These are phyloP conservation scores for Abrus precatorius DNA, from an alignment of 306 rosid genomes.

Conservation along the genomic window DNA sequence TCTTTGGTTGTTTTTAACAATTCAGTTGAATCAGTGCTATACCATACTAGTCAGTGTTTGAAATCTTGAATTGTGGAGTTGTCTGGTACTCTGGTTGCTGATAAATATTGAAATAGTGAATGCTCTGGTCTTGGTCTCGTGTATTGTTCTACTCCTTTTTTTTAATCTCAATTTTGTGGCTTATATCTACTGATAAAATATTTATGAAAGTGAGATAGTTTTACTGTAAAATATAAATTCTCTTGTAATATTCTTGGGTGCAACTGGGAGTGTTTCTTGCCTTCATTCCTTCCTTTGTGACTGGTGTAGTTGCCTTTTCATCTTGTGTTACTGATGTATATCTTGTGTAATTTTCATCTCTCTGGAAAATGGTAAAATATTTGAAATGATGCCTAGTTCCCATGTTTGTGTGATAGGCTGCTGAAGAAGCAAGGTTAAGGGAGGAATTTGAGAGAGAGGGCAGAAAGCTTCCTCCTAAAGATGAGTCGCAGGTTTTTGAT, in stretches of 20 bases:
- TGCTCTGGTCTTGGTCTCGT: not conserved
- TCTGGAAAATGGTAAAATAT: not conserved
- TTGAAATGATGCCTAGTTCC: not conserved
- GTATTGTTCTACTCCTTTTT: not conserved
- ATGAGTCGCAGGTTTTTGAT: conserved; percentile 74
- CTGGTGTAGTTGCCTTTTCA: not conserved
- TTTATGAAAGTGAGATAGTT: not conserved
- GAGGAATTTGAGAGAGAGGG: conserved; percentile 97
- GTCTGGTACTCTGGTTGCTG: not conserved
- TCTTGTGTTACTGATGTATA: conserved; percentile 1
- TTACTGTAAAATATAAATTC: not conserved
- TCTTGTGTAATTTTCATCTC: conserved; percentile 12
- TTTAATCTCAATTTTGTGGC: conserved; percentile 5
- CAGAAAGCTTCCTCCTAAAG: conserved; percentile 93
- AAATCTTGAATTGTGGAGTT: not conserved
- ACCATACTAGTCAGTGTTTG: not conserved
- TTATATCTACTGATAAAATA: not conserved
- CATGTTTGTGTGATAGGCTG: conserved; percentile 61
- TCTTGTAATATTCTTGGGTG: not conserved
- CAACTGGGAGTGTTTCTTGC: not conserved
- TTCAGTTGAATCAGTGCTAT: conserved; percentile 3
- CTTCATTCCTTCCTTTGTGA: not conserved
- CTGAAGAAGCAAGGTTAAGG: conserved; percentile 89
- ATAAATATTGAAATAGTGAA: not conserved
- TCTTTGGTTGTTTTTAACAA: conserved; percentile 7